Conservation (phyloP, 768 basidiomycete species). For the Strobilomyces dryophilus region DNA sequence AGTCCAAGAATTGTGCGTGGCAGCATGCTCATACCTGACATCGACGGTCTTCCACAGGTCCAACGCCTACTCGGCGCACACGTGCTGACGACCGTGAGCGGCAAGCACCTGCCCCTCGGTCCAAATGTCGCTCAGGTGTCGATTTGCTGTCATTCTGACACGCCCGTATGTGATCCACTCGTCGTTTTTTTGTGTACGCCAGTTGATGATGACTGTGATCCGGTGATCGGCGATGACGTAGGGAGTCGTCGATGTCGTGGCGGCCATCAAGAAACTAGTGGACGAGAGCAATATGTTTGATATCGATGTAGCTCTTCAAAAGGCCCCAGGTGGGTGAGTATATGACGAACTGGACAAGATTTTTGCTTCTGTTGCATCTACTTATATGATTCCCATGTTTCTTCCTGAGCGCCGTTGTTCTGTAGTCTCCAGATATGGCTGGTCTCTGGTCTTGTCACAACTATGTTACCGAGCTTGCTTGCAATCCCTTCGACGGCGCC, state of each 20-base stretch:
- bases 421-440: no score
- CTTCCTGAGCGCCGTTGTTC: no score
- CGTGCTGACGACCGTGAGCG: constrained; percentile 45
- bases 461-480: no score
- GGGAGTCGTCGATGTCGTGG: constrained; percentile 52
- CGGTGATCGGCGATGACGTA: constrained; percentile 14
- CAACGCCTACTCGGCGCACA: constrained; percentile 38
- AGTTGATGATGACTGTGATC: background rate
- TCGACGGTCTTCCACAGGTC: constrained; percentile 31
- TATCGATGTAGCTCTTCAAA: no score
- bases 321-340: no score
- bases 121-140: constrained; percentile 46
- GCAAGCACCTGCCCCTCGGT: constrained; percentile 40
- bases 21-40: no score
- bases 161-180: constrained; percentile 40
- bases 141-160: constrained; percentile 65
- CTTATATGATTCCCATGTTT: no score
- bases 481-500: no score
- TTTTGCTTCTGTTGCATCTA: no score
- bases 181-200: background rate
- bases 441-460: no score
- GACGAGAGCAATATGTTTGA: constrained; percentile 46
- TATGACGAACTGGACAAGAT: no score
- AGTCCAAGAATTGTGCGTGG: background rate
- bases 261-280: constrained; percentile 49